Conservation (phyloP, 2,329 filamentous ascomycete genomes). For the Alternaria gaisen region DNA sequence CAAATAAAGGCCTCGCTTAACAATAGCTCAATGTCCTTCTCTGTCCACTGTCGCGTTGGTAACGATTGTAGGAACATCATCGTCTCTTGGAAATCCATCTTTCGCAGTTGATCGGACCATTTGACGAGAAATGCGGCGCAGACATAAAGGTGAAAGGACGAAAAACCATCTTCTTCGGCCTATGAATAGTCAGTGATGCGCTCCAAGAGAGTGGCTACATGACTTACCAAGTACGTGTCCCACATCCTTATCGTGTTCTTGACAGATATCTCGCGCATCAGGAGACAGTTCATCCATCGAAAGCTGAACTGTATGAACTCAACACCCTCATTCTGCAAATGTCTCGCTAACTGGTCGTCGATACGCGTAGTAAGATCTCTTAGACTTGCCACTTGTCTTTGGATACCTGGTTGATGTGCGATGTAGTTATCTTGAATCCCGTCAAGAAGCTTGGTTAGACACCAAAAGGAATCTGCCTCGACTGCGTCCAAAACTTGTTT, state of each 20-base stretch:
- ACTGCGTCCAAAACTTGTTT: constrained; percentile 92
- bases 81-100: constrained; percentile 98
- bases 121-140: constrained; percentile 98
- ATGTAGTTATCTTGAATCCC: constrained; percentile 99
- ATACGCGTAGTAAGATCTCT: constrained; percentile 92
- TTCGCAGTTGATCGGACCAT: constrained; percentile 93
- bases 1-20: constrained; percentile 98
- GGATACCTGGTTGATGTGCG: constrained; percentile 94
- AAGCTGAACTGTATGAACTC: constrained; percentile 99
- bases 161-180: constrained; percentile 99
- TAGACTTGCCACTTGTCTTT: constrained; percentile 87
- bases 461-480: constrained; percentile 98
- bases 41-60: constrained; percentile 92
- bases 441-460: constrained; percentile 95
- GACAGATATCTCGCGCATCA: constrained; percentile 97
- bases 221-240: constrained; percentile 94
- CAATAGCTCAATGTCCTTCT: constrained; percentile 96
- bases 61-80: constrained; percentile 99
- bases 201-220: background rate
- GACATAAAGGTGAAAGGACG: constrained; percentile 97
- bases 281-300: constrained; percentile 98
- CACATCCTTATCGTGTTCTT: constrained; percentile 98
- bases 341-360: constrained; percentile 82
- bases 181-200: constrained; percentile 51
- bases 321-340: constrained; percentile 88